Evolutionary conservation across 768 basidiomycete genomes (phyloP), one percentile per base, ranked within the genome.

Genomic region (Mycena pura): DNA sequence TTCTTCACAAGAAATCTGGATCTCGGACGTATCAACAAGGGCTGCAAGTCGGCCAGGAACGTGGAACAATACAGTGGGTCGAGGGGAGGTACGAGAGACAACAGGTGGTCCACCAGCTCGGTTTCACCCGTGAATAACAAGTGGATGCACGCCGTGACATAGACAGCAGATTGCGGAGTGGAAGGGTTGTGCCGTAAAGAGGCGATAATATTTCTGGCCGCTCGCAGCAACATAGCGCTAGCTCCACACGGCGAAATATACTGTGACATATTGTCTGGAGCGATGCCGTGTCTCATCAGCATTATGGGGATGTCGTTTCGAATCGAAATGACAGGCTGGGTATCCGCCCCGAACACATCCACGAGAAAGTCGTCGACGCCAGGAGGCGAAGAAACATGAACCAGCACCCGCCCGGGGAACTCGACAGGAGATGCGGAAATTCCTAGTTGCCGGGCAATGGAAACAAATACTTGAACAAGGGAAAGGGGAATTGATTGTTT

Each of bases 401-500:
- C 85, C 31, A 88, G 68, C 14, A 90, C 87, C 49, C 78, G 79
- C 9, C 73, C 71, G 6, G 88, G 89, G 55, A 86, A 86, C 64
- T 85, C 80, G 17, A 86, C 70, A 0, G 88, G 87, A 5, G 76
- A 77, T 0, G 86, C 86, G 8, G 69, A 62, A 17, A 89, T 74
- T 24, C 81, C 84, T 0, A 89, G 69, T 31, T 84, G 78, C 15
- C 79, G 77, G 17, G 80, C 80, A 41, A 90, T 72, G 17, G 81
- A 79, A 13, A 84, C 79, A 60, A 87, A 90, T 22, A 87, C 68
- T 71, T 84, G 86, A 36, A 82, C 82, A 40, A 89, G 74, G 11
- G 85, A 86, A 46, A 90, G 82, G 0, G 88, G 87, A 41, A 89
- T 79, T 0, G 85, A 82, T 22, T 71, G 70, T 56, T 78, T 84